A percentile compares a stretch with the other conserved stretches of the same genome.
These are phyloP conservation scores for Thymus mandschuricus DNA, from an alignment of 257 asterid genomes.

Conservation along the genomic window DNA sequence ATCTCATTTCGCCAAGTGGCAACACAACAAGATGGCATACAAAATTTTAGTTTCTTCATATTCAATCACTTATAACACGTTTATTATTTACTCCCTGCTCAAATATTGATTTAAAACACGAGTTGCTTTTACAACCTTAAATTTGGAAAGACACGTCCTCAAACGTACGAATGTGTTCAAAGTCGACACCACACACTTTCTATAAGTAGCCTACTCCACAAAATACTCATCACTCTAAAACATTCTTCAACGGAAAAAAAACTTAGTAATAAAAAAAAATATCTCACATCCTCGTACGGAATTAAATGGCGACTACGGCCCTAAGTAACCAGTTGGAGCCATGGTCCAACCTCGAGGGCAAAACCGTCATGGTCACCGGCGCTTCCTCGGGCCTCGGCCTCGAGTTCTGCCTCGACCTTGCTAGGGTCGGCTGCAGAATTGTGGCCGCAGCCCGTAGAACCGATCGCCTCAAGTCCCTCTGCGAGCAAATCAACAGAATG, in stretches of 20 bases:
- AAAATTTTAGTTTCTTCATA: neutral
- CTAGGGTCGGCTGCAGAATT: slow-evolving; percentile 30
- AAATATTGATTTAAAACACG: too few species aligned
- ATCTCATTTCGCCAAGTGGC: too few species aligned
- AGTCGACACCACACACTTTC: neutral
- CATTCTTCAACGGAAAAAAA: neutral
- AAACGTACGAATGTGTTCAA: too few species aligned
- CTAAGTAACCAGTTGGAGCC: slow-evolving; percentile 26
- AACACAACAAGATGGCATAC: too few species aligned
- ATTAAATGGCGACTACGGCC: slow-evolving; percentile 13
- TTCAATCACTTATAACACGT: neutral
- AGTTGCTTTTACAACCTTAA: too few species aligned
- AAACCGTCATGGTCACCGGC: slow-evolving; percentile 30
- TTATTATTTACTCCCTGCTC: too few species aligned
- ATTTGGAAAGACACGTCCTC: too few species aligned
- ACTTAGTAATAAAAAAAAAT: neutral
- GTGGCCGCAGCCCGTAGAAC: slow-evolving; percentile 29
- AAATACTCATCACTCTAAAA: neutral
- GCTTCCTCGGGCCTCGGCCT: slow-evolving; percentile 36
- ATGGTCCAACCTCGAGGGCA: slow-evolving; percentile 30
- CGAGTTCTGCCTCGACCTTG: slow-evolving; percentile 34
- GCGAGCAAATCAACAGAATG: slow-evolving; percentile 30
- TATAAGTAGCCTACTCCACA: neutral
- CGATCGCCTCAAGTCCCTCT: slow-evolving; percentile 27
- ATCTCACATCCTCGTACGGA: neutral